A percentile compares a stretch with the other conserved stretches of the same genome.
Evolutionary conservation across 345 rosid species (phyloP).

Genomic region (Balakata baccata): DNA sequence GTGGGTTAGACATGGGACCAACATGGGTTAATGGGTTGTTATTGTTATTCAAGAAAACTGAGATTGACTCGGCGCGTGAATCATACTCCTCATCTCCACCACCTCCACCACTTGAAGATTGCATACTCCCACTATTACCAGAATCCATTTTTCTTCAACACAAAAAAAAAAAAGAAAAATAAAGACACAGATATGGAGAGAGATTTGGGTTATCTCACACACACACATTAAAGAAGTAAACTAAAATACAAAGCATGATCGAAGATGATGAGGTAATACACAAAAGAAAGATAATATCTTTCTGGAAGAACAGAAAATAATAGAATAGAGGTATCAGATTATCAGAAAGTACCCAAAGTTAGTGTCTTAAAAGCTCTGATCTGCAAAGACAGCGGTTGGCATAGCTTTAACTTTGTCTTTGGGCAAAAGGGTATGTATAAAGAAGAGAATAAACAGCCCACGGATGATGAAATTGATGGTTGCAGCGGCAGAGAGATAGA

Average conservation of each 20-base stretch:
- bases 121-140: conserved; percentile 71
- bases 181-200: conserved; percentile 25
- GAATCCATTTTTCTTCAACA: conserved; percentile 55
- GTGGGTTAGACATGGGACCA: conserved; percentile 31
- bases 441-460: conserved; percentile 28
- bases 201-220: conserved; percentile 14
- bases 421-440: conserved; percentile 22
- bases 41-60: conserved; percentile 42
- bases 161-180: conserved; percentile 4
- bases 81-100: conserved; percentile 77
- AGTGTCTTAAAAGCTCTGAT: conserved; percentile 34
- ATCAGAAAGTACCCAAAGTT: conserved; percentile 33
- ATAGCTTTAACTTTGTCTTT: conserved; percentile 21
- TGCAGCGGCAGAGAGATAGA: conserved; percentile 14
- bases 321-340: neutral
- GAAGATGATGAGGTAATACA: conserved; percentile 6
- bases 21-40: conserved; percentile 22
- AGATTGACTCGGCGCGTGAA: conserved; percentile 61
- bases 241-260: conserved; percentile 17
- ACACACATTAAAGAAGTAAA: conserved; percentile 30
- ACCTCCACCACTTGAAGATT: conserved; percentile 76
- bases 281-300: no score
- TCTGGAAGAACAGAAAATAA: no score
- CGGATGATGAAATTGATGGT: conserved; percentile 30
- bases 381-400: conserved; percentile 29